These are phyloP conservation scores for Solanum corneliomulleri DNA, from an alignment of 257 asterid species.

Conservation along the genomic window DNA sequence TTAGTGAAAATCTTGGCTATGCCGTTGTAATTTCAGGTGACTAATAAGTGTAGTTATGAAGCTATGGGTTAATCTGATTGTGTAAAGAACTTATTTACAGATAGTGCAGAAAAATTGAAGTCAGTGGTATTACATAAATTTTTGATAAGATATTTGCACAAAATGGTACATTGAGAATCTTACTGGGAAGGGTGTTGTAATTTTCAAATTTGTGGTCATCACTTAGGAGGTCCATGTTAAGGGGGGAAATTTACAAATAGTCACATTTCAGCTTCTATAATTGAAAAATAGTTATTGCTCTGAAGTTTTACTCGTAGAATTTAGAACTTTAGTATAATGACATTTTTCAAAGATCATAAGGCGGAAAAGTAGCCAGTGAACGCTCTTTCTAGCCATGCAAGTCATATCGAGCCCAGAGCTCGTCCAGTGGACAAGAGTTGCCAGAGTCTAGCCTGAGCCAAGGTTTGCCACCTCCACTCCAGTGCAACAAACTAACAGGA, in stretches of 20 bases:
- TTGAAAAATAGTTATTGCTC: neutral
- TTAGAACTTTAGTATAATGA: neutral
- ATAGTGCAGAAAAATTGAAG: neutral
- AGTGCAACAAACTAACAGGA: slow-evolving; percentile 55
- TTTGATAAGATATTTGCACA: neutral
- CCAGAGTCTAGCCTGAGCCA: slow-evolving; percentile 52
- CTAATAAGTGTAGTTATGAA: neutral
- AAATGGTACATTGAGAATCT: neutral
- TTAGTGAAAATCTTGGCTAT: neutral
- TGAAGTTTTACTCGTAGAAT: neutral
- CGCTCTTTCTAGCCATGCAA: slow-evolving; percentile 7
- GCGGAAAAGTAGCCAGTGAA: neutral
- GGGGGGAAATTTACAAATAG: neutral
- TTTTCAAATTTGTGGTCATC: neutral
- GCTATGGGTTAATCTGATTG: neutral
- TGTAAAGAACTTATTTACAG: neutral
- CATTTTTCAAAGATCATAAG: neutral
- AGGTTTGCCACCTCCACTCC: slow-evolving; percentile 73
- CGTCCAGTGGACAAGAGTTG: slow-evolving; percentile 47
- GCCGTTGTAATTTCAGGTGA: neutral
- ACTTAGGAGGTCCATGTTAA: slow-evolving; percentile 6
- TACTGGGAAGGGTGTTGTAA: neutral
- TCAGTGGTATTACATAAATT: neutral
- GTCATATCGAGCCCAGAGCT: slow-evolving; percentile 44
- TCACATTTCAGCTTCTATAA: neutral